Evolutionary conservation across 306 rosid species (phyloP), one percentile per base, ranked within the genome.

Genomic region (Prinsepia uniflora): DNA sequence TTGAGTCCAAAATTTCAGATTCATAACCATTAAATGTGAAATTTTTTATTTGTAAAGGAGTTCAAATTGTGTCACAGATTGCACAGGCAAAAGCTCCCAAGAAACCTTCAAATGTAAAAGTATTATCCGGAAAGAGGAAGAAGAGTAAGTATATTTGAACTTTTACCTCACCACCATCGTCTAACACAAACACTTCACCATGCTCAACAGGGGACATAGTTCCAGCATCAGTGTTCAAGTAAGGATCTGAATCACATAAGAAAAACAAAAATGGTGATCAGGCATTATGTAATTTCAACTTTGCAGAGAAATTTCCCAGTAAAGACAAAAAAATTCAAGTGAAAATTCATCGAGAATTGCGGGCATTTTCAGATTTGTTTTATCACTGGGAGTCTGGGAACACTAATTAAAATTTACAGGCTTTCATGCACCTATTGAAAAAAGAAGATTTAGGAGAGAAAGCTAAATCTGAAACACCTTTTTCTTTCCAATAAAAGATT

Each of bases 171-270:
- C 98, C 98, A 53, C 98, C 98, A 78, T 92, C 98, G 63, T 92
- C 98, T 72, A 92, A 80, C 56, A 92, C 98, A 71, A 64, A 92
- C 59, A 92, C 98, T 80, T 92, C 98, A 20, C 98, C 98, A 72
- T 92, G 98, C 86, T 92, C 98, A 48, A 86, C 77, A 69, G 98
- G 98, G 70, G 98, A 90, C 98, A 92, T 86, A 68, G 96, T 90
- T 84, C 98, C 98, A 12, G 98, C 98, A 82, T 92, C 98, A 39
- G 93, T 92, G 88, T 92, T 92, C 73, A 92, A 87, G 84, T 92
- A 92, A 73, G 98, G 98, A 90, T 92, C 98, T 92, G 89, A 70
- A 75, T 69, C 7, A 43, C 40, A 75, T 59, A 74, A 66, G 22
- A 34, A 56, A 36, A 50, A 53, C 9, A 24, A 19, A 54, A 60